Evolutionary conservation across 371 early-diverging fungal genomes (phyloP).

Genomic region (Nematocida sp.): DNA sequence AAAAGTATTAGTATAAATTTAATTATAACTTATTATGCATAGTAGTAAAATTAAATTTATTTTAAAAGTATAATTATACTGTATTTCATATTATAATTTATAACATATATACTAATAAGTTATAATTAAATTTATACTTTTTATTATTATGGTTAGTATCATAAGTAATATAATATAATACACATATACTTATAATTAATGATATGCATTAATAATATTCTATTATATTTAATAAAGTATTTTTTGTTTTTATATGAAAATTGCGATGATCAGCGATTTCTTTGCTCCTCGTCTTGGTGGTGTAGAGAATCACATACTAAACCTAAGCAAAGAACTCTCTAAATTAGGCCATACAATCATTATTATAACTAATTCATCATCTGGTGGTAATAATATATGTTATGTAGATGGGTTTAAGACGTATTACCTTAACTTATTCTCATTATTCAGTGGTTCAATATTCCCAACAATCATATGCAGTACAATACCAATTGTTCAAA

Average conservation of each 20-base stretch:
- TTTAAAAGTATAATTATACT: too few relatives aligned
- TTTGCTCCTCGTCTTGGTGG: constrained; percentile 96
- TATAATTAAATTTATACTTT: too few relatives aligned
- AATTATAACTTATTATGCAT: too few relatives aligned
- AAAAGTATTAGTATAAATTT: too few relatives aligned
- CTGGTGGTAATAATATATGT: constrained; percentile 72
- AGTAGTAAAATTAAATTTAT: too few relatives aligned
- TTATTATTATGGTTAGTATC: too few relatives aligned
- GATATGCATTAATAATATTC: too few relatives aligned
- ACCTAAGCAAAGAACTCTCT: constrained; percentile 81
- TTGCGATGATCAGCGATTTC: constrained; percentile 76
- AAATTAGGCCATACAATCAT: constrained; percentile 83
- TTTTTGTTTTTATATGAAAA: constrained; percentile 42
- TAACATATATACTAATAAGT: too few relatives aligned
- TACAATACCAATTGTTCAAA: constrained; percentile 82
- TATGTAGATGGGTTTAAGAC: constrained; percentile 75
- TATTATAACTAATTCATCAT: constrained; percentile 65
- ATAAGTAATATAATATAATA: too few relatives aligned
- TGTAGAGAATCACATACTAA: constrained; percentile 90
- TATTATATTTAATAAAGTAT: too few relatives aligned
- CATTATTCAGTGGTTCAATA: constrained; percentile 80
- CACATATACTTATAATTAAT: too few relatives aligned
- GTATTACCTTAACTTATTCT: constrained; percentile 84
- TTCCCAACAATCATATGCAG: constrained; percentile 86
- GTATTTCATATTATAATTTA: too few relatives aligned